Percentiles rank a stretch among this genome's conserved stretches.
phyloP scores from a whole-genome alignment of 2,329 filamentous ascomycete genomes.

The Hirsutella minnesotensis region DNA sequence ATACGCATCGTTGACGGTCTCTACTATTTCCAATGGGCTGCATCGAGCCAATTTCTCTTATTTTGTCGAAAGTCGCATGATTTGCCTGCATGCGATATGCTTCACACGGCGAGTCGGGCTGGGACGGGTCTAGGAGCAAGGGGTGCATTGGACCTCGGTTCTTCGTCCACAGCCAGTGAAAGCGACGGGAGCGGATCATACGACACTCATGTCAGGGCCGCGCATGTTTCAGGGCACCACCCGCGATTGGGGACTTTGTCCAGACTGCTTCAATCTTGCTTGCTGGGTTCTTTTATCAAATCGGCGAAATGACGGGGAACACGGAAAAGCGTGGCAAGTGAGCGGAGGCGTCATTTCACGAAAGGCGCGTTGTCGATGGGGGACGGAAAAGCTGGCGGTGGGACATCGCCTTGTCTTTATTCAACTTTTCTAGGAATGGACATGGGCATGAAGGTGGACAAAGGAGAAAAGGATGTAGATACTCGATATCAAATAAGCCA shows the following conservation, averaged over 20 bases:
- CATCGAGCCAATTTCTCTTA: no score
- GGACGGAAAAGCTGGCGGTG: background rate
- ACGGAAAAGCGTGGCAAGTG: background rate
- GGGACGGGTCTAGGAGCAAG: no score
- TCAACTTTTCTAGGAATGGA: background rate
- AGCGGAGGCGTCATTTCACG: background rate
- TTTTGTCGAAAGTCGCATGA: no score
- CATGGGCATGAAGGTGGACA: background rate
- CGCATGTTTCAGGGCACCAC: slow-evolving; percentile 1
- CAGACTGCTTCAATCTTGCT: background rate
- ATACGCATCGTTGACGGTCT: background rate
- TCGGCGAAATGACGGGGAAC: background rate
- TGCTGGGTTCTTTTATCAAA: background rate
- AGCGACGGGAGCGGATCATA: no score
- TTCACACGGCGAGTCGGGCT: no score
- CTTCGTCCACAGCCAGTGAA: no score
- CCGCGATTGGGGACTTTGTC: background rate
- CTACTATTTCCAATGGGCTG: no score
- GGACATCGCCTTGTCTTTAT: no score
- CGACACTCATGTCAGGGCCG: background rate
- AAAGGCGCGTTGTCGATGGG: background rate
- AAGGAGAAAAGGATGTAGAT: background rate
- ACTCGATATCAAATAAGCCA: background rate
- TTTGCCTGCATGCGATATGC: no score
- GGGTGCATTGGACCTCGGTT: no score